phyloP scores from a whole-genome alignment of 2,329 filamentous ascomycete species.

The Nakataea oryzae region DNA sequence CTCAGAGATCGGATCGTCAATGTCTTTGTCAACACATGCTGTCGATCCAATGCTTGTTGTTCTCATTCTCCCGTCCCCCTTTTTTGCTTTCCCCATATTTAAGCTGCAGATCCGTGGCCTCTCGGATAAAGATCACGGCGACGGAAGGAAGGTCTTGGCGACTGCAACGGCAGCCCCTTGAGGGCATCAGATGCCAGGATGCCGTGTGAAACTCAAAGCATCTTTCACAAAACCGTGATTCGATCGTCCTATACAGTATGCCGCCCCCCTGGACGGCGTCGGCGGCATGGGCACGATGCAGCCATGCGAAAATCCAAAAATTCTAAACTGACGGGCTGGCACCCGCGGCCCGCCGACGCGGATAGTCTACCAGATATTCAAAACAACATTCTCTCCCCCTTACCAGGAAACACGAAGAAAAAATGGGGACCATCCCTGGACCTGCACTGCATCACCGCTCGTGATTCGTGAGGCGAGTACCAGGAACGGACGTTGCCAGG shows the following conservation, averaged over 20 bases:
- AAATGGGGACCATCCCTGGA: no score
- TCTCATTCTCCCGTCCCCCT: neutral
- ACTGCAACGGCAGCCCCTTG: neutral
- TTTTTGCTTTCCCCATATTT: no score
- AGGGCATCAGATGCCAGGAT: no score
- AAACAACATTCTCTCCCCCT: neutral
- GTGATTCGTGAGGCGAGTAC: no score
- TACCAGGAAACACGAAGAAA: no score
- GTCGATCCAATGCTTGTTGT: neutral
- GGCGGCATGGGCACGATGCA: no score
- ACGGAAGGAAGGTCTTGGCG: neutral
- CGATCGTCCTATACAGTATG: neutral
- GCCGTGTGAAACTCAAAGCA: neutral
- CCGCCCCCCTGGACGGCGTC: neutral
- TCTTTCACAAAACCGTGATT: neutral
- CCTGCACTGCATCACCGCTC: no score
- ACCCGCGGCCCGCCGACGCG: no score
- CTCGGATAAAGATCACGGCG: no score
- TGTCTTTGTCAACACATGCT: neutral
- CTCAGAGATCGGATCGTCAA: neutral
- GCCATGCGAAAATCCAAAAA: neutral
- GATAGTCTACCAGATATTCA: neutral
- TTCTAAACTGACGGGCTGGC: neutral
- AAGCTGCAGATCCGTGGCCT: no score
- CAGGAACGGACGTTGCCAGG: no score